Base-by-base conservation (phyloP, 768 basidiomycete genomes). In the Rhizopogon rudus region DNA sequence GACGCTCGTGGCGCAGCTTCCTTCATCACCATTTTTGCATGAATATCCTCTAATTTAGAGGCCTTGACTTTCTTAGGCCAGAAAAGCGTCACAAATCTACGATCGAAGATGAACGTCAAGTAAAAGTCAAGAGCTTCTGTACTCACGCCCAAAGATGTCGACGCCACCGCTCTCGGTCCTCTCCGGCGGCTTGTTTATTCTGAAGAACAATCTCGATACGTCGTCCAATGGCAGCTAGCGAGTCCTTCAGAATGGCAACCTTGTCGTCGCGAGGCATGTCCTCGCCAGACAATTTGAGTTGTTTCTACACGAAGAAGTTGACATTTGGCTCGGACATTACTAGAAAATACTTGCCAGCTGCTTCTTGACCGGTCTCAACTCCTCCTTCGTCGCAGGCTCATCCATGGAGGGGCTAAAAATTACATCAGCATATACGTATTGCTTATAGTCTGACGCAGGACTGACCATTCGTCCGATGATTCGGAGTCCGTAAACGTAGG, bases 51-150 rank as follows among this genome's bases (percentile, higher is more conserved):
- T 40, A 98, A 75, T 71, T 97, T 97, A 14, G 82, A 84, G 12
- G 93, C 92, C 68, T 89, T 93, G 60, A 98, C 94, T 72, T 95
- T 92, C 77, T 96, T 91, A 5, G 95, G 95, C 95, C 95, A 98
- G 73, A 98, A 98, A 53, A 93, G 78, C 3, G 93, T 94, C 44
- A 97, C 93, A 60, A 98, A 98, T 37, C 92, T 94, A 63, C 10
- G 44, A 55, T 42, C 51, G 14, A 25, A 51, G 49, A 16, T 53
- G 25, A 65, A 55, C 33, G 52, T 31, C 5, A 41, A 14, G 33
- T 46, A 33, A 43, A 43, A 9, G 35, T 48, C 6, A 6, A 25
- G 22, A 22, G 1, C 25, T 9, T 37, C 16, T 5, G 42, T 37
- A 88, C 93, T 70, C 72, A 95, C 92, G 93, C 91, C 94, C 94